phyloP scores from a whole-genome alignment of 208 protist genomes.

The Leishmania gerbilli region DNA sequence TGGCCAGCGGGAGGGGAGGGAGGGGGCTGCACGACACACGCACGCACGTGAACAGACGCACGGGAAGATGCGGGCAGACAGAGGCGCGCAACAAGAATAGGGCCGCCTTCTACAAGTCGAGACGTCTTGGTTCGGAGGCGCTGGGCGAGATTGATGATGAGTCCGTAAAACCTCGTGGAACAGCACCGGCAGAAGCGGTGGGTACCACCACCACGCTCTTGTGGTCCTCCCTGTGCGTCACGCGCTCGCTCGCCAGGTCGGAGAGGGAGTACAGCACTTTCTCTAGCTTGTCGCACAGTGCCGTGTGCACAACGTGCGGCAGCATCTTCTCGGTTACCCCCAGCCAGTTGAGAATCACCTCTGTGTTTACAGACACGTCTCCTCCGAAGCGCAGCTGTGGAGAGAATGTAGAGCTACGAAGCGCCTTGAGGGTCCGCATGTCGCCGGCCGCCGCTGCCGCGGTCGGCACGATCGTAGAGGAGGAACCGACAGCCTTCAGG shows the following conservation, averaged over 20 bases:
- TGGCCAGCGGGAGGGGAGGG: no score
- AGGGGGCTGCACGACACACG: neutral
- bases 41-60: neutral
- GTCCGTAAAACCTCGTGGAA: neutral
- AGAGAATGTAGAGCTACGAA: constrained; percentile 71
- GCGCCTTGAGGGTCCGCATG: constrained; percentile 48
- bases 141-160: neutral
- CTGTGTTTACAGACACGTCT: constrained; percentile 86
- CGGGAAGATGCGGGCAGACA: neutral
- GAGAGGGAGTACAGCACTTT: constrained; percentile 38
- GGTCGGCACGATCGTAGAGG: neutral
- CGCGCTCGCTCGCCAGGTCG: constrained; percentile 40
- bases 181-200: neutral
- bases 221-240: neutral
- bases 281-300: constrained; percentile 76
- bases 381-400: constrained; percentile 89
- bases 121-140: neutral
- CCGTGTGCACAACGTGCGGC: constrained; percentile 67
- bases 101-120: neutral
- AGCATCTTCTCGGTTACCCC: constrained; percentile 88
- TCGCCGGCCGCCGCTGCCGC: constrained; percentile 17
- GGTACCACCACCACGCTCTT: no score
- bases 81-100: neutral
- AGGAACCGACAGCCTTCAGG: neutral
- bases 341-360: constrained; percentile 90